These are phyloP conservation scores for Acacia crassicarpa DNA, from an alignment of 306 rosid genomes.

Conservation along the genomic window DNA sequence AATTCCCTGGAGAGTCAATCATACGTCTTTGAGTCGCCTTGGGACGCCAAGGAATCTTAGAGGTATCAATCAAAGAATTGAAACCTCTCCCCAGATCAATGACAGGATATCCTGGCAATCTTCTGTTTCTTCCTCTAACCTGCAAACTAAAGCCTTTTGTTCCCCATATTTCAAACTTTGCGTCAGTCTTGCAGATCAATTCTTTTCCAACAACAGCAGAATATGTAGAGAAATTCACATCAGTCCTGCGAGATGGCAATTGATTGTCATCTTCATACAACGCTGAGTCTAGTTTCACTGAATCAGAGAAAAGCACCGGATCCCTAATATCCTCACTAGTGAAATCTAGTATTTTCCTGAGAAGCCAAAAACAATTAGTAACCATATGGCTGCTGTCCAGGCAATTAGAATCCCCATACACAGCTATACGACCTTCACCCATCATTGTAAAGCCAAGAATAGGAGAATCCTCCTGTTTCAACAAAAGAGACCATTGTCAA, in stretches of 20 bases:
- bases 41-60: slow-evolving; percentile 30
- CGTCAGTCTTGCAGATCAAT: slow-evolving; percentile 69
- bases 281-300: slow-evolving; percentile 54
- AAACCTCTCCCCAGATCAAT: slow-evolving; percentile 66
- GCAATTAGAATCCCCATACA: slow-evolving; percentile 97
- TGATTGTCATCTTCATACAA: slow-evolving; percentile 67
- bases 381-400: slow-evolving; percentile 98
- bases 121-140: slow-evolving; percentile 85
- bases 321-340: slow-evolving; percentile 67
- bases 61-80: slow-evolving; percentile 49
- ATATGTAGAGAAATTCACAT: slow-evolving; percentile 81
- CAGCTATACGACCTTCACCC: slow-evolving; percentile 78
- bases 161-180: slow-evolving; percentile 88
- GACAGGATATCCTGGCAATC: slow-evolving; percentile 75
- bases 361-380: slow-evolving; percentile 83
- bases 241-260: slow-evolving; percentile 89
- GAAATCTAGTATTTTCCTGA: slow-evolving; percentile 80
- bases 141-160: slow-evolving; percentile 78
- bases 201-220: slow-evolving; percentile 81
- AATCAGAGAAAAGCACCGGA: slow-evolving; percentile 76
- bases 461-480: slow-evolving; percentile 91
- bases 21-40: slow-evolving; percentile 33
- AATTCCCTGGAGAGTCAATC: slow-evolving; percentile 52
- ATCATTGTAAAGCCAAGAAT: slow-evolving; percentile 73
- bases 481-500: slow-evolving; percentile 23